These are phyloP conservation scores for Suillus variegatus DNA, from an alignment of 768 basidiomycete genomes.

Conservation along the genomic window DNA sequence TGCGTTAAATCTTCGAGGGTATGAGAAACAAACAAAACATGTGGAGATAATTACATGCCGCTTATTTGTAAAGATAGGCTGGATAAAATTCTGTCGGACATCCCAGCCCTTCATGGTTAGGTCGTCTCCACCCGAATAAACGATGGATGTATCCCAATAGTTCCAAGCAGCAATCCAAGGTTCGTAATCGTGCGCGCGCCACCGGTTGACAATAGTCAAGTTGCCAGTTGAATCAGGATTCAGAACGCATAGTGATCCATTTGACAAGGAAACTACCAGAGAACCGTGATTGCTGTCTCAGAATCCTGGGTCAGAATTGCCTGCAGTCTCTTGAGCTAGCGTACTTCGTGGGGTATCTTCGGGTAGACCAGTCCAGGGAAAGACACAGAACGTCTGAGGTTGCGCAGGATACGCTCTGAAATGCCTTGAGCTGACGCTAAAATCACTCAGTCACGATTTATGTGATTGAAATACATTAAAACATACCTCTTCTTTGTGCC, in stretches of 20 bases:
- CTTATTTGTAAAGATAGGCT: constrained; percentile 73
- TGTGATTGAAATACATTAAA: not conserved
- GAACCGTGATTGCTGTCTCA: constrained; percentile 48
- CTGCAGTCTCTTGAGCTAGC: constrained; percentile 14
- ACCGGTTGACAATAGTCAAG: constrained; percentile 52
- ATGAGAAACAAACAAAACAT: not conserved
- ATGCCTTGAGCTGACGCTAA: constrained; percentile 41
- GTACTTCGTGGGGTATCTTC: constrained; percentile 51
- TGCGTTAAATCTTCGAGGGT: constrained; percentile 73
- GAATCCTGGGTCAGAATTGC: constrained; percentile 4
- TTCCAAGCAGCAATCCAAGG: constrained; percentile 95
- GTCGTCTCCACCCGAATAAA: constrained; percentile 96
- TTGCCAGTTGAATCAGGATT: constrained; percentile 45
- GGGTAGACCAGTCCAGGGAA: constrained; percentile 92
- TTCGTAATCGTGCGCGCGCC: constrained; percentile 92
- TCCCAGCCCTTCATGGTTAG: constrained; percentile 92
- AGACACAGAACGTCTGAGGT: constrained; percentile 71
- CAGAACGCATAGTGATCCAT: constrained; percentile 71
- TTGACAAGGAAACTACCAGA: constrained; percentile 80
- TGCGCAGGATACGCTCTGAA: constrained; percentile 49
- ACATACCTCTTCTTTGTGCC: constrained; percentile 49
- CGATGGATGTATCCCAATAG: constrained; percentile 74
- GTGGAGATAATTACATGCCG: constrained; percentile 40
- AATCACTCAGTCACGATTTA: constrained; percentile 7
- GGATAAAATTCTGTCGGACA: constrained; percentile 58